Evolutionary conservation across 192 early-diverging fungal species (phyloP).

Genomic region (Paraglomus brasilianum): DNA sequence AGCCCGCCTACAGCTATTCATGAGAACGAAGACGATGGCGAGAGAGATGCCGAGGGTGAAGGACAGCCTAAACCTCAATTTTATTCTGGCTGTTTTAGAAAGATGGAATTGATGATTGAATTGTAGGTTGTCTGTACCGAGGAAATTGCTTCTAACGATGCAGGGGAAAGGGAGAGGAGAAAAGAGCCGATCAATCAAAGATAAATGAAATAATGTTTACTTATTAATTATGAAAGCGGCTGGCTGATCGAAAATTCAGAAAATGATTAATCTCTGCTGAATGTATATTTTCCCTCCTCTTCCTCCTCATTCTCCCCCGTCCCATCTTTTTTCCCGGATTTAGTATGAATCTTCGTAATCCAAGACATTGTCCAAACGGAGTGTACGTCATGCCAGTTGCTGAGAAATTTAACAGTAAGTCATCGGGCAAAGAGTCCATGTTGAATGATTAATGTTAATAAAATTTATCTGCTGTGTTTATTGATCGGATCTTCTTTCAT

Average conservation of each 20-base stretch:
- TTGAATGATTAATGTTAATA: conserved; percentile 4
- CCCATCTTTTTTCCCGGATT: not conserved
- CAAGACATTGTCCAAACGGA: conserved; percentile 82
- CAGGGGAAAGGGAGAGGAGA: no score
- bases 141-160: no score
- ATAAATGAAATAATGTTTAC: no score
- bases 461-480: not conserved
- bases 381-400: conserved; percentile 84
- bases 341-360: conserved; percentile 72
- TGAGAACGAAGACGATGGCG: not conserved
- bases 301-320: not conserved
- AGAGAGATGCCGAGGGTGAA: not conserved
- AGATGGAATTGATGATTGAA: conserved; percentile 33
- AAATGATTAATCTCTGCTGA: not conserved
- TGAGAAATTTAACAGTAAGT: conserved; percentile 61
- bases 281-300: not conserved
- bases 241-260: not conserved
- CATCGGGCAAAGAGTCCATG: not conserved
- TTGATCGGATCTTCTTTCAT: conserved; percentile 30
- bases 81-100: conserved; percentile 24
- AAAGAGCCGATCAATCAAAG: no score
- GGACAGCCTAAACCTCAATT: conserved; percentile 24
- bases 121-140: no score
- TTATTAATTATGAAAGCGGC: no score
- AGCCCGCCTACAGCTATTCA: not conserved